Percentiles rank a stretch among this genome's conserved stretches.
phyloP scores from a whole-genome alignment of 148 eudicot species.

The Fagopyrum homotropicum region DNA sequence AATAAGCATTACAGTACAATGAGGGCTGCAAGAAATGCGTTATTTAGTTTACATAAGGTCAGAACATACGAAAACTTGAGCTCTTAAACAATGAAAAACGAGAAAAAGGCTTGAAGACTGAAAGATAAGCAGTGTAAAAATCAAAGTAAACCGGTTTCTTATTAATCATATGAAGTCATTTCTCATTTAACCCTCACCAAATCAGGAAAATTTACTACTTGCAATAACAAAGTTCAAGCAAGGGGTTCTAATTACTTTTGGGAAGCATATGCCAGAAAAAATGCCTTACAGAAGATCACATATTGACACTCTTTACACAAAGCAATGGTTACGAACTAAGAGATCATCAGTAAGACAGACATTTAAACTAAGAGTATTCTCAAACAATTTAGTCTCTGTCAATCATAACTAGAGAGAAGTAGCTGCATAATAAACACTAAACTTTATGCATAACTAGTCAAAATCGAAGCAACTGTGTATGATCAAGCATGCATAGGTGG shows the following conservation, averaged over 20 bases:
- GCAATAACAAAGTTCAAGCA: neutral
- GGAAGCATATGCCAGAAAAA: neutral
- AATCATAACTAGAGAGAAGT: neutral
- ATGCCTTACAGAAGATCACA: neutral
- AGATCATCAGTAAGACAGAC: neutral
- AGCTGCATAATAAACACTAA: neutral
- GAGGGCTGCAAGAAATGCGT: neutral
- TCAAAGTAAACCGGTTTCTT: neutral
- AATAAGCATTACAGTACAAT: neutral
- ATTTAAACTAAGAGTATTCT: neutral
- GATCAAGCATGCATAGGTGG: neutral
- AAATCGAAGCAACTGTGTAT: neutral
- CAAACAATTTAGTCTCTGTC: neutral
- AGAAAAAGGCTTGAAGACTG: neutral
- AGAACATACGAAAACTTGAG: neutral
- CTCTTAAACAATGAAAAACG: neutral
- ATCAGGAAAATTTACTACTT: neutral
- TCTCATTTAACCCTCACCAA: neutral
- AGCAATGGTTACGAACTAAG: neutral
- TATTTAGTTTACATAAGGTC: neutral
- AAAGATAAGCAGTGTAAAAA: neutral
- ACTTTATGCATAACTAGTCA: neutral
- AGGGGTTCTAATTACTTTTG: neutral
- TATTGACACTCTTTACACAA: neutral
- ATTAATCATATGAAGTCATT: neutral